Percentiles rank a stretch among this genome's conserved stretches.
Evolutionary conservation across 108 stramenopile species (phyloP).

Genomic region (Nitzschia sp.): DNA sequence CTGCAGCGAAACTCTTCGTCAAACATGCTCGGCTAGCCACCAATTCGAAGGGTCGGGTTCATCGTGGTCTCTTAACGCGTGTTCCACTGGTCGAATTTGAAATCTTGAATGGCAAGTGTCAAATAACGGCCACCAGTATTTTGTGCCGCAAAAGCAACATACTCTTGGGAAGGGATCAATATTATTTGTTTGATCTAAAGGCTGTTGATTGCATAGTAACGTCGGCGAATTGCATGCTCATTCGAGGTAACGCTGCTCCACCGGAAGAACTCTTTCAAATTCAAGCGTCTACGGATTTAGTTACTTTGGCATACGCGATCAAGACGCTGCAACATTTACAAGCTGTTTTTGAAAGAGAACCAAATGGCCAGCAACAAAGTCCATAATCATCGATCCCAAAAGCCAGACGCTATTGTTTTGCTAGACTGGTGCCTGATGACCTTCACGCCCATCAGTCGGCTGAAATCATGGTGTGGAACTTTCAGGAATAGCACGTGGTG

Average conservation of each 20-base stretch:
- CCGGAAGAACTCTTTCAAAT: neutral
- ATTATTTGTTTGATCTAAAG: neutral
- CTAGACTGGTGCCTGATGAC: no score
- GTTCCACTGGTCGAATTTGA: constrained; percentile 19
- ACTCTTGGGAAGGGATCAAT: neutral
- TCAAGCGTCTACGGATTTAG: neutral
- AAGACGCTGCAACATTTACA: neutral
- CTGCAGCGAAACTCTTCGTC: constrained; percentile 3
- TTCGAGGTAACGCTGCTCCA: neutral
- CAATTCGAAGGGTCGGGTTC: constrained; percentile 10
- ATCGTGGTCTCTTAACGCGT: neutral
- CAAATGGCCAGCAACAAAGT: no score
- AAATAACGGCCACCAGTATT: constrained; percentile 4
- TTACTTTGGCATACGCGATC: neutral
- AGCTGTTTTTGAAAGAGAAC: neutral
- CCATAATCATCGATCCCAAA: no score
- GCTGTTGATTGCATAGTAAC: neutral
- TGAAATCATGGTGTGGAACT: no score
- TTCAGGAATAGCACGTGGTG: no score
- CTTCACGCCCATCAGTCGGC: no score
- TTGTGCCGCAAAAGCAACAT: neutral
- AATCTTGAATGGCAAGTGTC: constrained; percentile 8
- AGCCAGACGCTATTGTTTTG: no score
- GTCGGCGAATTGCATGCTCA: constrained; percentile 10
- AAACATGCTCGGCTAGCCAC: constrained; percentile 10